phyloP scores from a whole-genome alignment of 305 asterid species.

The Solanum chacoense region DNA sequence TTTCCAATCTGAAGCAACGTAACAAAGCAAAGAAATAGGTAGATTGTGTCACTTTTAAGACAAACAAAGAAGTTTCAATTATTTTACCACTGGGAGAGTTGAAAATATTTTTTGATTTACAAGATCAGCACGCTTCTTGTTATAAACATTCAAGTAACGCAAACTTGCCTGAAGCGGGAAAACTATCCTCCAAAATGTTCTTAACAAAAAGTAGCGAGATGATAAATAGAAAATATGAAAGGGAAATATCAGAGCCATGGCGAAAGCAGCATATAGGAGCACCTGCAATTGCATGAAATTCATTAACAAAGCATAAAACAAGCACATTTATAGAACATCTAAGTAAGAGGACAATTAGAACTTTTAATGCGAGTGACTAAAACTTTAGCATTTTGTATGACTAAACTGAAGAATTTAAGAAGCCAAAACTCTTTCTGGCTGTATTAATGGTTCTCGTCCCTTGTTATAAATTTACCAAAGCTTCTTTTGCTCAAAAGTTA shows the following conservation, averaged over 20 bases:
- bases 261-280: constrained; percentile 67
- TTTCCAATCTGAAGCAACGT: not conserved
- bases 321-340: not conserved
- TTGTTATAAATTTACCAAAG: not conserved
- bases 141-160: not conserved
- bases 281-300: constrained; percentile 49
- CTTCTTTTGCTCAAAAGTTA: not conserved
- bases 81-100: not conserved
- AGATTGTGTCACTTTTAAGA: not conserved
- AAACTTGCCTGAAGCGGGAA: constrained; percentile 85
- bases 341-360: not conserved
- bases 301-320: not conserved
- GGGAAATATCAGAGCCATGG: constrained; percentile 79
- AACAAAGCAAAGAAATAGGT: not conserved
- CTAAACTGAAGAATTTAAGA: not conserved
- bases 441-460: not conserved
- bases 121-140: not conserved
- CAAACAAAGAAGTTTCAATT: not conserved
- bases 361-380: not conserved
- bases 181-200: constrained; percentile 76
- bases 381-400: not conserved
- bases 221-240: constrained; percentile 81
- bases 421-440: not conserved
- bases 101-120: not conserved
- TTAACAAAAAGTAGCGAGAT: constrained; percentile 78